A percentile compares a stretch with the other conserved stretches of the same genome.
Conservation (phyloP, 164 flowering plant species). For the Sextonia rubra region DNA sequence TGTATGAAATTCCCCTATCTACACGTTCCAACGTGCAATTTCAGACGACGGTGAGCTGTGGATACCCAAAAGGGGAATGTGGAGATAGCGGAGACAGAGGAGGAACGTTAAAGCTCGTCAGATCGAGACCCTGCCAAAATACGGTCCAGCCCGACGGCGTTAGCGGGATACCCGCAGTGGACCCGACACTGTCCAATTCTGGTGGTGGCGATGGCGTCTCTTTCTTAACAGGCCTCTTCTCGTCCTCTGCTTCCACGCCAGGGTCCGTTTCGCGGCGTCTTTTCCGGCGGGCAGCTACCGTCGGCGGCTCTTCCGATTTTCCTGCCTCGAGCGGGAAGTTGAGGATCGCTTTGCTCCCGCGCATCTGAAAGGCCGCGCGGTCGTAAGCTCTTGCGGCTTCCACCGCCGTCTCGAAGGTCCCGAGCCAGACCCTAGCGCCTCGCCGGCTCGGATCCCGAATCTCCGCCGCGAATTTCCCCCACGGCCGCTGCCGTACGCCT, state of each 20-base stretch:
- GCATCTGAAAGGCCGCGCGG: constrained; percentile 37
- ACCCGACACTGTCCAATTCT: not conserved
- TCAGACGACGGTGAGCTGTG: constrained; percentile 23
- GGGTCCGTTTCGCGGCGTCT: constrained; percentile 9
- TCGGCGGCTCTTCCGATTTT: constrained; percentile 25
- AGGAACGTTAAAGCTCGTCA: constrained; percentile 26
- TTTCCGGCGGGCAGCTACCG: not conserved
- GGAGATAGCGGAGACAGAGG: constrained; percentile 32
- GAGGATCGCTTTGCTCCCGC: constrained; percentile 43
- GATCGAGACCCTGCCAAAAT: constrained; percentile 22
- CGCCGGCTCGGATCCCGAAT: constrained; percentile 34
- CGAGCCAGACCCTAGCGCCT: constrained; percentile 43
- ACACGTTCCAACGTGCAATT: too few species aligned
- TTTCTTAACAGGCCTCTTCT: constrained; percentile 2
- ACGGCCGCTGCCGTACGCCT: constrained; percentile 40
- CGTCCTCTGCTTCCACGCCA: not conserved
- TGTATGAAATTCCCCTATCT: too few species aligned
- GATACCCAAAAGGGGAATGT: constrained; percentile 9
- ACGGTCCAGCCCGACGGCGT: constrained; percentile 26
- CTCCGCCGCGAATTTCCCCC: constrained; percentile 52
- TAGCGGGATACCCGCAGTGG: constrained; percentile 11
- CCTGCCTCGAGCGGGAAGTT: constrained; percentile 43
- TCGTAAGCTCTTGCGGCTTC: constrained; percentile 48
- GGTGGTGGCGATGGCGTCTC: constrained; percentile 1
- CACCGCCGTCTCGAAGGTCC: constrained; percentile 41